Evolutionary conservation across 148 eudicot species (phyloP).

Genomic region (Tetragonia tetragonoides): DNA sequence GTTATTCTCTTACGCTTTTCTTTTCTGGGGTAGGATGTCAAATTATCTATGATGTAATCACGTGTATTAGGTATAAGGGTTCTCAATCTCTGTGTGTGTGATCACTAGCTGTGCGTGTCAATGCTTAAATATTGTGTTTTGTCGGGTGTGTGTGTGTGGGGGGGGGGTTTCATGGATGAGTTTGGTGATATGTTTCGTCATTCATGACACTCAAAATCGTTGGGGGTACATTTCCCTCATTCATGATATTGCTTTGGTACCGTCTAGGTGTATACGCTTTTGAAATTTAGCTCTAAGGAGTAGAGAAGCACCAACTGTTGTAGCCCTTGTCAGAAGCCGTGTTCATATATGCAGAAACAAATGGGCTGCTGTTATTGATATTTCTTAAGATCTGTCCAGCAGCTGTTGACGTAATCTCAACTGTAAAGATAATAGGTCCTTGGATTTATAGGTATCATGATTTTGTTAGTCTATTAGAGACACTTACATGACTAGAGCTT

Average conservation of each 20-base stretch:
- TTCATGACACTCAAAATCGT: background rate
- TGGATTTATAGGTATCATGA: background rate
- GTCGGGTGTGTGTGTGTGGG: no score
- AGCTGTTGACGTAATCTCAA: background rate
- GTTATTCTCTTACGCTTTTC: no score
- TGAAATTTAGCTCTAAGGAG: background rate
- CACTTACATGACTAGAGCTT: background rate
- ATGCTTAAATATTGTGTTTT: no score
- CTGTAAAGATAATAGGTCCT: no score
- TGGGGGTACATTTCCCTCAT: background rate
- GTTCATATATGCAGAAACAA: background rate
- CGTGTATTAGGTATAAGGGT: background rate
- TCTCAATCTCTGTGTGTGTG: conserved; percentile 2
- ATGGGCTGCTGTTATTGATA: background rate
- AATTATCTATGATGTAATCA: background rate
- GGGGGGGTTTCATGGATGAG: no score
- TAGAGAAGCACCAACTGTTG: background rate
- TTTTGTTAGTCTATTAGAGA: background rate
- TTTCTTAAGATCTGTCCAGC: background rate
- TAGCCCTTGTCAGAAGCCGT: background rate
- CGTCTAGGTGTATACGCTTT: background rate
- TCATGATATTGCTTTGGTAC: background rate
- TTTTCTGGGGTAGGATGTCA: background rate
- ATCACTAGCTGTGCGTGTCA: no score
- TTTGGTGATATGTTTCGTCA: no score